Evolutionary conservation across 2,329 filamentous ascomycete species (phyloP).

Genomic region (Aspergillus nomiae): DNA sequence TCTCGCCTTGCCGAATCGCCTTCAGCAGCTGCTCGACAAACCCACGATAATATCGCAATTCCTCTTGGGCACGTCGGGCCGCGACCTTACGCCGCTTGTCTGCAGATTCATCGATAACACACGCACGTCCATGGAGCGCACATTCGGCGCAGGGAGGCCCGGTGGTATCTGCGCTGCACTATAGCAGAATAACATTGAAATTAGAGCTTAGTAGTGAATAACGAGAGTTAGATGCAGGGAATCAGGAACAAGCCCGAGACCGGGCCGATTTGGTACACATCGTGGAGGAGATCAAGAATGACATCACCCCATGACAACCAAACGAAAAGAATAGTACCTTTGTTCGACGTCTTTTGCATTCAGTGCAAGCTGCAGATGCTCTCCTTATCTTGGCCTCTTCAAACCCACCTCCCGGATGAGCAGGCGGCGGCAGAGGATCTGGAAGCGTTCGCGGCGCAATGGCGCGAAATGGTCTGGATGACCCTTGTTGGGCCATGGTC

Average conservation of each 20-base stretch:
- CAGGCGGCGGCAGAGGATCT: slow-evolving; percentile 20
- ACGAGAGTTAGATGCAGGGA: neutral
- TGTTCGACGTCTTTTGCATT: slow-evolving; percentile 41
- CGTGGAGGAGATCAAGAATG: neutral
- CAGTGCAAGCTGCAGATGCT: slow-evolving; percentile 39
- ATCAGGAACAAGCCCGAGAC: neutral
- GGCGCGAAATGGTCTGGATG: slow-evolving; percentile 28
- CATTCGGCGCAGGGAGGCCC: slow-evolving; percentile 38
- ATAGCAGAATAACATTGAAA: slow-evolving; percentile 17
- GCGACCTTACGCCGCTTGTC: slow-evolving; percentile 41
- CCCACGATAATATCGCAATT: slow-evolving; percentile 28
- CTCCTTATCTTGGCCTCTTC: slow-evolving; percentile 38
- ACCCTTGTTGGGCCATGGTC: slow-evolving; percentile 32
- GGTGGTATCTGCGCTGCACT: slow-evolving; percentile 32
- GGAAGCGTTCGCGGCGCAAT: slow-evolving; percentile 33
- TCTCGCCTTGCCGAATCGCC: slow-evolving; percentile 27
- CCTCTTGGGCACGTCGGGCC: slow-evolving; percentile 31
- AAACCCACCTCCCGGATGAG: slow-evolving; percentile 7
- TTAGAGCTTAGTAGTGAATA: neutral
- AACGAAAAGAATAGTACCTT: slow-evolving; percentile 30
- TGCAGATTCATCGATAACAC: slow-evolving; percentile 35
- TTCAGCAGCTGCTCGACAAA: slow-evolving; percentile 32
- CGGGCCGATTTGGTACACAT: neutral
- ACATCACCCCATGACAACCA: neutral
- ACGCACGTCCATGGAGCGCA: slow-evolving; percentile 32